A percentile compares a stretch with the other conserved stretches of the same genome.
Evolutionary conservation across 345 rosid species (phyloP).

Genomic region (Crucihimalaya himalaica): DNA sequence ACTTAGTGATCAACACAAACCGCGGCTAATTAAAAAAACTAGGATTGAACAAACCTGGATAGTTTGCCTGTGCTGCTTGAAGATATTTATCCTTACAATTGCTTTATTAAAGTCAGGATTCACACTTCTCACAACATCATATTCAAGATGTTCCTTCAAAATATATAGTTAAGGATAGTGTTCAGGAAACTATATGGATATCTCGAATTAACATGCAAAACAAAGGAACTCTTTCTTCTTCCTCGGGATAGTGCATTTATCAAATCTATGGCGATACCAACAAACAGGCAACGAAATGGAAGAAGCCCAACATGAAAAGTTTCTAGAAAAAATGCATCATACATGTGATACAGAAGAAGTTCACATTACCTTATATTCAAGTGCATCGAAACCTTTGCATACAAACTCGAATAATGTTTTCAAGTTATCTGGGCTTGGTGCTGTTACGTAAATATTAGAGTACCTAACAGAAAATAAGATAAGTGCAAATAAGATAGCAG

Average conservation of each 20-base stretch:
- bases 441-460: conserved; percentile 86
- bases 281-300: conserved; percentile 6
- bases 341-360: conserved; percentile 1
- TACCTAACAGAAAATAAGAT: conserved; percentile 52
- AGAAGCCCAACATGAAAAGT: neutral
- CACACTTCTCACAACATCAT: conserved; percentile 80
- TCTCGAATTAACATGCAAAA: conserved; percentile 14
- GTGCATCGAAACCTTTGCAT: conserved; percentile 78
- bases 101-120: conserved; percentile 81
- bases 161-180: neutral
- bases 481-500: conserved; percentile 24
- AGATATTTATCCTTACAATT: conserved; percentile 79
- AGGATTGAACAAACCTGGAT: conserved; percentile 84
- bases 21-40: conserved; percentile 51
- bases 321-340: neutral
- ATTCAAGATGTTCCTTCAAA: conserved; percentile 81
- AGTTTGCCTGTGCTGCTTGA: conserved; percentile 91
- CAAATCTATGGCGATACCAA: neutral
- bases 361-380: conserved; percentile 78
- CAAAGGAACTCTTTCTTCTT: neutral
- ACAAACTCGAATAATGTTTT: conserved; percentile 84
- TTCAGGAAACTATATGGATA: conserved; percentile 15
- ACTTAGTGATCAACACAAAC: conserved; percentile 11
- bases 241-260: conserved; percentile 1
- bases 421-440: conserved; percentile 94